Evolutionary conservation across 176 grass and related monocot species (phyloP).

Genomic region (Rhynchospora breviuscula): DNA sequence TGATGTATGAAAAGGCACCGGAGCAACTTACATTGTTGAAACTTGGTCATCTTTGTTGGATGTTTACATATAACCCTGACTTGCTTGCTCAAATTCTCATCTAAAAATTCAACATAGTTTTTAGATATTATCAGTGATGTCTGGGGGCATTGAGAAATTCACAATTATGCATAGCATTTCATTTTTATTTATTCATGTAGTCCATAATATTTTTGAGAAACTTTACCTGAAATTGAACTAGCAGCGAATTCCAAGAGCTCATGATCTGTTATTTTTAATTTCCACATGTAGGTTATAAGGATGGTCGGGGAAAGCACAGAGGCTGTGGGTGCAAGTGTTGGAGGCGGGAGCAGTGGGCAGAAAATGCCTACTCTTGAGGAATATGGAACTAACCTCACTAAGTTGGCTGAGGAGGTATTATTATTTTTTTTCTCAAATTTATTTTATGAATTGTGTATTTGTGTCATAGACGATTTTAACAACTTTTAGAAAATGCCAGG

Average conservation of each 20-base stretch:
- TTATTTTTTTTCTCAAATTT: neutral
- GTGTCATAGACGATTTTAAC: neutral
- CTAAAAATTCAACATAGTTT: neutral
- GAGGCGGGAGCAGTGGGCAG: constrained; percentile 79
- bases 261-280: neutral
- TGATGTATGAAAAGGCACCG: neutral
- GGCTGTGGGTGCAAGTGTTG: constrained; percentile 87
- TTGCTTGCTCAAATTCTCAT: neutral
- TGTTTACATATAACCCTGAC: neutral
- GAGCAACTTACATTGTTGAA: neutral
- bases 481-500: neutral
- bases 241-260: neutral
- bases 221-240: neutral
- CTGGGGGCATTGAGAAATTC: neutral
- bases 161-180: neutral
- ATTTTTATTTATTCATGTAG: neutral
- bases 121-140: neutral
- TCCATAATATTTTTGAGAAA: neutral
- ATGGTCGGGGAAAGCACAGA: constrained; percentile 98
- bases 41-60: neutral
- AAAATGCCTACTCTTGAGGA: constrained; percentile 99
- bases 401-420: constrained; percentile 91
- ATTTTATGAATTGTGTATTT: neutral
- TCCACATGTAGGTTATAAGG: constrained; percentile 70
- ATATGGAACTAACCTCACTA: constrained; percentile 98